Base-by-base conservation (phyloP, 305 asterid genomes). In the Lippia alba region DNA sequence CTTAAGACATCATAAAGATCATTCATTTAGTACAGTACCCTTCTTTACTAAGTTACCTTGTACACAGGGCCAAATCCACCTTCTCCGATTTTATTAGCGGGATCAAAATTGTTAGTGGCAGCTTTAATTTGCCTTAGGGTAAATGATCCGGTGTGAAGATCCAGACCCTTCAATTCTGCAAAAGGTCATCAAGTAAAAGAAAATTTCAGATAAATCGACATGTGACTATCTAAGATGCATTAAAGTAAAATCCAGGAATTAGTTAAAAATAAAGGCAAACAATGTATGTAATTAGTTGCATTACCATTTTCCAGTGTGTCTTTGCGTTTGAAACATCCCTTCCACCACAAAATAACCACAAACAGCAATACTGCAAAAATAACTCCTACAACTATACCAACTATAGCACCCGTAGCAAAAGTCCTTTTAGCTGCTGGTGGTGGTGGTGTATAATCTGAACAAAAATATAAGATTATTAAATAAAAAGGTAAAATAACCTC, bases 61-160 rank as follows among this genome's bases (percentile, higher is more conserved):
- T 78, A 89, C 12, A 91, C 95, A 5, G 90, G 72, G 17, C 97
- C 97, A 74, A 91, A 91, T 62, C 97, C 96, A 75, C 97, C 97
- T 82, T 91, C 97, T 78, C 96, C 97, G 48, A 89, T 84, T 76
- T 91, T 91, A 72, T 89, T 89, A 54, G 86, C 81, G 1, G 82
- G 79, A 78, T 89, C 87, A 61, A 89, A 89, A 74, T 90, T 85
- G 45, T 83, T 77, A 16, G 96, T 91, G 24, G 94, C 96, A 51
- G 87, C 91, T 81, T 79, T 87, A 16, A 91, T 80, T 72, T 91
- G 91, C 71, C 82, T 79, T 44, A 87, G 78, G n/a, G 89, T 73
- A 77, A 85, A 91, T 50, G 82, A 76, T 4, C 87, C 84, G 20
- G 88, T 87, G 30, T 73, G 70, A 11, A 82, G 68, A 53, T 74